Evolutionary conservation across 2,329 filamentous ascomycete genomes (phyloP).

Genomic region (Neocucurbitaria cava): DNA sequence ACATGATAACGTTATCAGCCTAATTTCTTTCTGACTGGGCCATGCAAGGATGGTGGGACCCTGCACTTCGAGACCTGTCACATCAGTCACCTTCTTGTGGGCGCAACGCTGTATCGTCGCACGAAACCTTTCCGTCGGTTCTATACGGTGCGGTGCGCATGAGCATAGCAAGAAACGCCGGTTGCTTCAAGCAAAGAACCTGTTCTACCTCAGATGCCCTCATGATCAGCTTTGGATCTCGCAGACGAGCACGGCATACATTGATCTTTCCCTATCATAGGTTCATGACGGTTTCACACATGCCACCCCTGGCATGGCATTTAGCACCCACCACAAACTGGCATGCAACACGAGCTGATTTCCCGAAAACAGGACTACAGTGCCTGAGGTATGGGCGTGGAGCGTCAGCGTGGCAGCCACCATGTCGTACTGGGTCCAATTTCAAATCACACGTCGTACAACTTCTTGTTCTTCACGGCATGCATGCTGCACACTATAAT

Average conservation of each 20-base stretch:
- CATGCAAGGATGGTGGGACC: constrained; percentile 15
- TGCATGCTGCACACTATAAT: neutral
- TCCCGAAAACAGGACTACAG: neutral
- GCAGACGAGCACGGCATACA: constrained; percentile 3
- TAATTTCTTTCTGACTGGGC: constrained; percentile 1
- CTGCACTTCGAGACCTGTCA: constrained; percentile 18
- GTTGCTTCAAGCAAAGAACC: constrained; percentile 4
- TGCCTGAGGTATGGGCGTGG: constrained; percentile 4
- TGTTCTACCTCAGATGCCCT: constrained; percentile 2
- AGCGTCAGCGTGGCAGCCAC: constrained; percentile 4
- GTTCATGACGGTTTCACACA: constrained; percentile 1
- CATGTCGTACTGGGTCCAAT: neutral
- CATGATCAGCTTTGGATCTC: constrained; percentile 3
- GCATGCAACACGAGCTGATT: constrained; percentile 6
- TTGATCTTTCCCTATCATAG: neutral
- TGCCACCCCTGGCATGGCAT: neutral
- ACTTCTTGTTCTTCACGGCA: neutral
- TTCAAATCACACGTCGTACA: neutral
- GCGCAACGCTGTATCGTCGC: constrained; percentile 5
- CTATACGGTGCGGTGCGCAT: constrained; percentile 4
- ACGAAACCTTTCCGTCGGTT: constrained; percentile 5
- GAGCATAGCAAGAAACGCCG: constrained; percentile 7
- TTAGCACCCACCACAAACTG: constrained; percentile 1
- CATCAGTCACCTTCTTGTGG: constrained; percentile 12
- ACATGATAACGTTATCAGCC: neutral